phyloP scores from a whole-genome alignment of 2,329 filamentous ascomycete species.

The Colletotrichum australisinense region DNA sequence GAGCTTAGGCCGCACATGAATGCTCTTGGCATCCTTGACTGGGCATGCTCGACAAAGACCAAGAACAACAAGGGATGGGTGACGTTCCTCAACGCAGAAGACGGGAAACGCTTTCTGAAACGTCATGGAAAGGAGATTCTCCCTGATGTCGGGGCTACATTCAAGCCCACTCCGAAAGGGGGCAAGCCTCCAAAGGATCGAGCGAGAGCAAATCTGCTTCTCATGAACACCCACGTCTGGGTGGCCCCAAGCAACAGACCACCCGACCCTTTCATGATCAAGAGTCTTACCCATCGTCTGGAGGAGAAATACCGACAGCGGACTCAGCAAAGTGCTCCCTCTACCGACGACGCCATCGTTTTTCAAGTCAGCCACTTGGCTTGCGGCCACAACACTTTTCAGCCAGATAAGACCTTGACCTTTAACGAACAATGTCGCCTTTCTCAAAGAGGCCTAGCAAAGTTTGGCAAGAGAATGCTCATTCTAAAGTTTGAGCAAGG shows the following conservation, averaged over 20 bases:
- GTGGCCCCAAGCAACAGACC: slow-evolving; percentile 48
- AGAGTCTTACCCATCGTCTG: slow-evolving; percentile 45
- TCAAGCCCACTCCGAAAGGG: neutral
- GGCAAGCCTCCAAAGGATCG: slow-evolving; percentile 34
- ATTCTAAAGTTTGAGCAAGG: slow-evolving; percentile 47
- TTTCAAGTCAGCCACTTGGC: slow-evolving; percentile 40
- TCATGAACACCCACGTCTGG: slow-evolving; percentile 44
- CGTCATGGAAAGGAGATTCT: slow-evolving; percentile 45
- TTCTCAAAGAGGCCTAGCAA: slow-evolving; percentile 48
- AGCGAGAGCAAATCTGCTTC: slow-evolving; percentile 44
- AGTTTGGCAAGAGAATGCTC: slow-evolving; percentile 57
- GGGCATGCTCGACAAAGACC: slow-evolving; percentile 54
- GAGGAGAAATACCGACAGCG: slow-evolving; percentile 42
- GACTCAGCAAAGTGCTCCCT: slow-evolving; percentile 25
- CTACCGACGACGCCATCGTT: slow-evolving; percentile 37
- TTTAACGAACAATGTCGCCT: slow-evolving; percentile 56
- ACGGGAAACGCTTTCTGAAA: slow-evolving; percentile 57
- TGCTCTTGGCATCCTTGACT: slow-evolving; percentile 54
- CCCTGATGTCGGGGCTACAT: slow-evolving; percentile 1
- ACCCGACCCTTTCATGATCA: slow-evolving; percentile 49
- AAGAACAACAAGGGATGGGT: slow-evolving; percentile 50
- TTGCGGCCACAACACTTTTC: slow-evolving; percentile 62
- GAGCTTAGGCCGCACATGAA: slow-evolving; percentile 55
- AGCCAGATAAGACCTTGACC: slow-evolving; percentile 44
- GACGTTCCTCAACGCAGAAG: slow-evolving; percentile 52